Evolutionary conservation across 2,329 filamentous ascomycete genomes (phyloP).

Genomic region (Gnomoniopsis sp.): DNA sequence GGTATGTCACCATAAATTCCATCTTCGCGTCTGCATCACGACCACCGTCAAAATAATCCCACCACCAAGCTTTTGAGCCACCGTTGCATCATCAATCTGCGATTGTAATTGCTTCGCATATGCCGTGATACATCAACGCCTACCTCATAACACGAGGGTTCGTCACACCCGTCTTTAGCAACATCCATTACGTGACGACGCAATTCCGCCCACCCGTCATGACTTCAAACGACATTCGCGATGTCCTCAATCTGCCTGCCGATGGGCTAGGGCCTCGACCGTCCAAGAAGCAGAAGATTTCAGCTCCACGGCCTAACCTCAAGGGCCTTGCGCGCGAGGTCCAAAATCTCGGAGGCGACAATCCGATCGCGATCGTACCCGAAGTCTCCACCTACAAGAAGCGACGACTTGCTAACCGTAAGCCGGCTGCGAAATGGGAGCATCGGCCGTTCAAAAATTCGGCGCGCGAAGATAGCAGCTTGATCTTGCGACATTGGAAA

Average conservation of each 20-base stretch:
- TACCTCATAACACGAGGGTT: not conserved
- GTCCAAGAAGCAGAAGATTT: conserved; percentile 71
- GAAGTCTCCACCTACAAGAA: conserved; percentile 59
- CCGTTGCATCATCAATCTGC: not conserved
- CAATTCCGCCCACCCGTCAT: conserved; percentile 40
- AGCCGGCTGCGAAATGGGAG: conserved; percentile 62
- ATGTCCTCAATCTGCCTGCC: conserved; percentile 78
- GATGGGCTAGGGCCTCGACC: conserved; percentile 53
- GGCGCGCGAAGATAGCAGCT: conserved; percentile 63
- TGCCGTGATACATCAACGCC: no score
- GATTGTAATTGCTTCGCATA: no score
- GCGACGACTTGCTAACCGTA: conserved; percentile 49
- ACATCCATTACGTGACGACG: not conserved
- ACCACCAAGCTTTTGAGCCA: no score
- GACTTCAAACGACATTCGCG: conserved; percentile 78
- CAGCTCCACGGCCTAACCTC: conserved; percentile 55
- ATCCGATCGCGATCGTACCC: conserved; percentile 64
- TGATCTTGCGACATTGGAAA: conserved; percentile 79
- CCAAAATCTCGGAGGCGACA: conserved; percentile 62
- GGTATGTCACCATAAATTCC: no score
- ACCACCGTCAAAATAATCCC: no score
- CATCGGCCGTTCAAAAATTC: conserved; percentile 71
- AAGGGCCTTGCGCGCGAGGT: conserved; percentile 65
- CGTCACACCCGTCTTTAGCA: not conserved
- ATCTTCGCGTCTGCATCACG: no score